Base-by-base conservation (phyloP, 2,329 filamentous ascomycete species). In the Arthroderma uncinatum region DNA sequence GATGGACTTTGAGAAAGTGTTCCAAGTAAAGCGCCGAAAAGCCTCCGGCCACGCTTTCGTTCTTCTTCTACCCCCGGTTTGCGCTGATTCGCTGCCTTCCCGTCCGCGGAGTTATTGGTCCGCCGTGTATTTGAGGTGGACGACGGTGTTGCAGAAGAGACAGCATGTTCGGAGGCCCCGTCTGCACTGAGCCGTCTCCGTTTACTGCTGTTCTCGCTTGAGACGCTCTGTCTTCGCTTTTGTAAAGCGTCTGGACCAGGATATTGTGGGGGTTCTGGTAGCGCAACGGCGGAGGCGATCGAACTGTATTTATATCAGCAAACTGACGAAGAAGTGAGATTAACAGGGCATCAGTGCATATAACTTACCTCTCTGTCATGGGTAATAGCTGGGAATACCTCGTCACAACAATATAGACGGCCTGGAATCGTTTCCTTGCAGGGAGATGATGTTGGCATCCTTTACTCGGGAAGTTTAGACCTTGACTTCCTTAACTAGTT, bases 1-100 rank as follows among this genome's bases (percentile, higher is more conserved):
- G 77, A 80, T 67, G 79, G 79, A 65, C 80, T 84, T 73, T 92
- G 87, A 70, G 85, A 89, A 59, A 95, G 78, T 37, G 86, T 89
- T 69, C 80, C 87, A 59, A 93, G 76, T 57, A 94, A 74, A 36
- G 85, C 87, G 60, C 92, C 91, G 68, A 96, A 96, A 60, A 97
- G 78, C 55, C 92, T 82, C 71, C 87, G 86, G 21, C 88, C 87
- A 37, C 92, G 85, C 68, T 87, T 89, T 70, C 85, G 89, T 68
- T 97, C 92, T 65, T 94, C 87, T 58, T 83, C 76, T 28, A 77
- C 73, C 54, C 78, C 72, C 57, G 28, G 59, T 30, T 57, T 64
- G 4, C 59, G 40, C 23, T 61, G 62, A n/a, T 48, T 57, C 16
- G 62, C 62, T 57, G 37, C 54, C 23, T 44, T 58, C 14, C 59